Conservation (phyloP, 2,329 filamentous ascomycete genomes). For the Huntiella decipiens region DNA sequence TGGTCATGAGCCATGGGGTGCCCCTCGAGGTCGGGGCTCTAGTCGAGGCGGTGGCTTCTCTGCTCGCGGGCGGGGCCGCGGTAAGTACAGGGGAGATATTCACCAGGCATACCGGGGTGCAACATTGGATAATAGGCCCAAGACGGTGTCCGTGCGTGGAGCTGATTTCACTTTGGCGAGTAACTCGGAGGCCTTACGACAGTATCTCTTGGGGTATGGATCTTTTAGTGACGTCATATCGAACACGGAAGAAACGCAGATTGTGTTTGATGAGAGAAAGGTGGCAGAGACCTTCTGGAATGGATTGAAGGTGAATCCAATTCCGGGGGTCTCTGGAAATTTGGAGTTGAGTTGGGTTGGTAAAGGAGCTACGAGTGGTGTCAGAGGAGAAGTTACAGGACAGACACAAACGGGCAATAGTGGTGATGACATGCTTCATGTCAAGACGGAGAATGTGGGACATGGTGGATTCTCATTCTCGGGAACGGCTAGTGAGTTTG, state of each 20-base stretch:
- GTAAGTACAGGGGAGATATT: conserved; percentile 20
- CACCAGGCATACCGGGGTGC: conserved; percentile 41
- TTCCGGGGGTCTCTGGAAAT: conserved; percentile 42
- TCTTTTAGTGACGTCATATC: conserved; percentile 41
- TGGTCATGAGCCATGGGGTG: conserved; percentile 2
- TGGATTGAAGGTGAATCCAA: conserved; percentile 32
- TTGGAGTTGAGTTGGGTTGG: conserved; percentile 46
- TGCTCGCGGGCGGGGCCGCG: conserved; percentile 17
- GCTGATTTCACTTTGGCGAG: conserved; percentile 41
- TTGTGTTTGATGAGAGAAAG: conserved; percentile 47
- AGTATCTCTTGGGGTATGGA: conserved; percentile 50
- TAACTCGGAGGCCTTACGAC: conserved; percentile 49
- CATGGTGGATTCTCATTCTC: background rate
- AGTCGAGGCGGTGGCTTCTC: conserved; percentile 20
- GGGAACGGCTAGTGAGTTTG: background rate
- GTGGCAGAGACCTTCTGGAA: conserved; percentile 54
- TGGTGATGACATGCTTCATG: background rate
- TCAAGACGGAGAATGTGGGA: background rate
- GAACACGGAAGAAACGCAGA: conserved; percentile 27
- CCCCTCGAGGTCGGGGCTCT: conserved; percentile 19
- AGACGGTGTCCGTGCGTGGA: conserved; percentile 43
- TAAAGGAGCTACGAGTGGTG: conserved; percentile 12
- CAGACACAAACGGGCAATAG: background rate
- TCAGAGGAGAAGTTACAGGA: background rate
- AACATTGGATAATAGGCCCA: conserved; percentile 59